Conservation (phyloP, 176 grass and related monocot species). For the bread wheat (Triticum aestivum) region IWGSC_CS_RefSeq_v2.1 NC_057795.1:106029573-106030072, state of each 20-base stretch:
- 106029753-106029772: neutral
- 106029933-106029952: neutral
- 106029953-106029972: neutral
- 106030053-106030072: neutral
- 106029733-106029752: neutral
- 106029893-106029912: neutral
- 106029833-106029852: neutral
- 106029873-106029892: neutral
- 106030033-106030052: neutral
- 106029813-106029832: neutral
- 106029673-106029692: neutral
- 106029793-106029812: too few relatives aligned
- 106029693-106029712: conserved; percentile 48
- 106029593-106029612: neutral
- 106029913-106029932: neutral
- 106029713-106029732: conserved; percentile 7
- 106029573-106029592: neutral
- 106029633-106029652: conserved; percentile 12
- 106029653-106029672: neutral
- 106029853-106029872: neutral
- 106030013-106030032: neutral
- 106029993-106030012: neutral
- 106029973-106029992: neutral
- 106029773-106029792: neutral
- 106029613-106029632: neutral